Conservation (phyloP, 441 rosid genomes). For the Gossypium davidsonii region DNA sequence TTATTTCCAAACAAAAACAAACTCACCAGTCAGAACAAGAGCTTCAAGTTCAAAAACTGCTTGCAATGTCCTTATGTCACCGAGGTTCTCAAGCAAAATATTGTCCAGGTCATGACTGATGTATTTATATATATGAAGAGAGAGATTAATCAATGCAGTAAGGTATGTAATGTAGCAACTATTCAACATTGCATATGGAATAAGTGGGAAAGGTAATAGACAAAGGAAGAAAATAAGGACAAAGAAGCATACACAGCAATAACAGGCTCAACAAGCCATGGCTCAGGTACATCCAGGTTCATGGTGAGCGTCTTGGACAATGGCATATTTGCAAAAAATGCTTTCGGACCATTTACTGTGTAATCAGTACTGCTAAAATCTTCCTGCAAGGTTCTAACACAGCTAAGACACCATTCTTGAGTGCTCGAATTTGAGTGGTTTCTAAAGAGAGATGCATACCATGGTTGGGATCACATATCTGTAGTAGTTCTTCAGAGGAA, state of each 20-base stretch:
- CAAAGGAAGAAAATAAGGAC: slow-evolving; percentile 5
- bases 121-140: slow-evolving; percentile 17
- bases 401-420: slow-evolving; percentile 26
- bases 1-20: slow-evolving; percentile 12
- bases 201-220: background rate
- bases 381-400: slow-evolving; percentile 54
- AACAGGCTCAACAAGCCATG: slow-evolving; percentile 98
- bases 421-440: slow-evolving; percentile 19
- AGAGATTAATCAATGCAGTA: slow-evolving; percentile 2
- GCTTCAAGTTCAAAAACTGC: slow-evolving; percentile 99
- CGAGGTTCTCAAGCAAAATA: slow-evolving; percentile 97
- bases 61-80: slow-evolving; percentile 91
- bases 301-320: slow-evolving; percentile 96
- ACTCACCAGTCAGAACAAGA: slow-evolving; percentile 92
- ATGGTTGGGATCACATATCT: slow-evolving; percentile 84
- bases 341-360: slow-evolving; percentile 81
- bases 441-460: slow-evolving; percentile 40
- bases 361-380: slow-evolving; percentile 74
- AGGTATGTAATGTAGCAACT: background rate
- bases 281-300: slow-evolving; percentile 99
- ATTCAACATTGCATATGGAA: background rate
- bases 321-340: slow-evolving; percentile 97
- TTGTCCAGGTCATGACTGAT: slow-evolving; percentile 96
- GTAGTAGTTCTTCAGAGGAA: slow-evolving; percentile 97
- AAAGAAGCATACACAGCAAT: slow-evolving; percentile 78